A percentile compares a stretch with the other conserved stretches of the same genome.
These are phyloP conservation scores for Globisporangium sylvaticum DNA, from an alignment of 352 stramenopile genomes.

Conservation along the genomic window DNA sequence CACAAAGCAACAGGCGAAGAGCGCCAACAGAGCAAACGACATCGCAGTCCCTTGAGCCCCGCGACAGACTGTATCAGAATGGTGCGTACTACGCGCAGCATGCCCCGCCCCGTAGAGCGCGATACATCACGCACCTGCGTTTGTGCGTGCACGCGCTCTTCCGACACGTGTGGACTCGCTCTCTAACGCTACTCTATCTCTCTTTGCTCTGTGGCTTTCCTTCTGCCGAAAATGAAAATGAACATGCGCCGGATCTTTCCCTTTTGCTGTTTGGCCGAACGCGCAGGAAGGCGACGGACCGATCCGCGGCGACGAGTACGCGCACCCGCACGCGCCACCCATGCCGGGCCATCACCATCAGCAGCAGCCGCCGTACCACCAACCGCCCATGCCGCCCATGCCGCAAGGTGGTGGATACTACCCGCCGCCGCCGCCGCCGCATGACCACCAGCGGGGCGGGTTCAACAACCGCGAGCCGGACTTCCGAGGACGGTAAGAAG, in stretches of 20 bases:
- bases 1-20: too few relatives aligned
- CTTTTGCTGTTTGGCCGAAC: neutral
- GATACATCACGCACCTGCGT: too few relatives aligned
- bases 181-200: too few relatives aligned
- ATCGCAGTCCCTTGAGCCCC: too few relatives aligned
- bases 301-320: constrained; percentile 3
- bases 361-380: constrained; percentile 13
- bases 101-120: too few relatives aligned
- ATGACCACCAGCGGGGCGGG: constrained; percentile 14
- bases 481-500: constrained; percentile 19
- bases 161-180: too few relatives aligned
- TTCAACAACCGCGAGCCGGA: constrained; percentile 20
- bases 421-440: constrained; percentile 22
- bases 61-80: too few relatives aligned
- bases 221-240: neutral
- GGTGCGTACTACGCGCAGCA: too few relatives aligned
- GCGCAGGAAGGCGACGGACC: constrained; percentile 7
- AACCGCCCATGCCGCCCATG: constrained; percentile 15
- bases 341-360: constrained; percentile 22
- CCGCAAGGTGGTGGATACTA: constrained; percentile 17
- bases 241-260: neutral
- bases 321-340: constrained; percentile 16
- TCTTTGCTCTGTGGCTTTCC: too few relatives aligned
- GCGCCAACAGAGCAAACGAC: too few relatives aligned
- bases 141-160: too few relatives aligned